Evolutionary conservation across 2,329 filamentous ascomycete species (phyloP), one percentile per base, ranked within the genome.

Genomic region (Cordyceps farinosa): DNA sequence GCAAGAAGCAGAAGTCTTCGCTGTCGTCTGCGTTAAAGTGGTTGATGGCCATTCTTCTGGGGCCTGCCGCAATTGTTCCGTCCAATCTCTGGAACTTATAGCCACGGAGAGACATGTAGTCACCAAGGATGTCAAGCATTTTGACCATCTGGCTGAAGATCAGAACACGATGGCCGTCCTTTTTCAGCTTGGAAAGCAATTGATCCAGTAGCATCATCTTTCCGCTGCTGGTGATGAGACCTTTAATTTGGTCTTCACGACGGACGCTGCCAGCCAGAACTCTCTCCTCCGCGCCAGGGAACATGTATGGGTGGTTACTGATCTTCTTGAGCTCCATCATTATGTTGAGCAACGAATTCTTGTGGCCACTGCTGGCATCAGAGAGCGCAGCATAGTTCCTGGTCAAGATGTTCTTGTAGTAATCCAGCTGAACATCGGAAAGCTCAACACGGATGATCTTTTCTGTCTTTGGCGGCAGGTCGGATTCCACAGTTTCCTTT

Each of bases 241-340:
- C 91, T 73, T 96, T 95, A 69, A 99, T 85, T 66, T 92, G 87
- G 73, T 98, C 95, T 71, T 98, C 94, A 36, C 93, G 90, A 27
- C 90, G 88, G 60, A 85, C 84, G 70, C 89, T 92, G 15, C 91
- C 92, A 65, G 86, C 88, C 57, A 98, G 78, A 13, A 98, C 91
- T 68, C 90, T 91, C 64, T 96, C 91, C 73, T 99, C 95, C 2
- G 92, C 94, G 66, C 92, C 93, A 2, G 91, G 90, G 70, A 99
- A 98, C 89, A 99, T 96, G 78, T 97, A 96, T 1, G 95, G 94
- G 73, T 99, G 95, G 71, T 99, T 99, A 78, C 94, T 98, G 74
- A 95, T 92, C 77, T 99, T 99, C 81, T 99, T 99, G 71, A 99
- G 77, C 76, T 99, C 95, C 95, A 99, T 99, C 87, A 99, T 97